Evolutionary conservation across 2,329 filamentous ascomycete genomes (phyloP).

Genomic region (Phoma sp.): DNA sequence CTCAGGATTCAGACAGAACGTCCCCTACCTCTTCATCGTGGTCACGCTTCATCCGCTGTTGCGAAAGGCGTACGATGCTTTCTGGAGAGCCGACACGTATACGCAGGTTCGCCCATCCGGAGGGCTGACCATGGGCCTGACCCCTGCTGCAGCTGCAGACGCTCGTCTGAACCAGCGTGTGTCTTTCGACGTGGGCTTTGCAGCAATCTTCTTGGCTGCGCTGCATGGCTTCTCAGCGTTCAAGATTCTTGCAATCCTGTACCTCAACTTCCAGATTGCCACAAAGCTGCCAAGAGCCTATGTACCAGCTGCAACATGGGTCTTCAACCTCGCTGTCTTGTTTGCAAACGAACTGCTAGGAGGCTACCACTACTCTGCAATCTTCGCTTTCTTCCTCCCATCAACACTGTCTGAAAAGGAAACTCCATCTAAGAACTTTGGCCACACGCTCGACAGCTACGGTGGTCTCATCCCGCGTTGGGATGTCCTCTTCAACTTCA

Average conservation of each 20-base stretch:
- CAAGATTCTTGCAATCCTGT: conserved; percentile 83
- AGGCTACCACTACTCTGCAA: conserved; percentile 75
- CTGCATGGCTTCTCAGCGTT: conserved; percentile 85
- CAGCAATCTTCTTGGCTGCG: conserved; percentile 76
- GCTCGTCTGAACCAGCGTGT: conserved; percentile 69
- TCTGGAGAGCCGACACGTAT: conserved; percentile 54
- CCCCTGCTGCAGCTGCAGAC: conserved; percentile 60
- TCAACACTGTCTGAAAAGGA: conserved; percentile 52
- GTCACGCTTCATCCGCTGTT: conserved; percentile 80
- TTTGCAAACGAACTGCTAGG: conserved; percentile 87
- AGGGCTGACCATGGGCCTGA: conserved; percentile 51
- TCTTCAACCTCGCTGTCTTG: conserved; percentile 83
- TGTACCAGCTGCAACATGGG: conserved; percentile 81
- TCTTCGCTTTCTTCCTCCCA: conserved; percentile 63
- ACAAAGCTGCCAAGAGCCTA: conserved; percentile 73
- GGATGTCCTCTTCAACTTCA: conserved; percentile 98
- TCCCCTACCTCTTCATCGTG: conserved; percentile 79
- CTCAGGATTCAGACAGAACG: conserved; percentile 80
- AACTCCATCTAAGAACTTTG: conserved; percentile 64
- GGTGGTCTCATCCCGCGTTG: conserved; percentile 87
- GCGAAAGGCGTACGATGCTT: conserved; percentile 72
- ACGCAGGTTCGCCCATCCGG: conserved; percentile 52
- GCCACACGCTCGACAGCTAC: conserved; percentile 76
- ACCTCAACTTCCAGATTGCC: conserved; percentile 80
- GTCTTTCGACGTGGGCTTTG: conserved; percentile 84